Base-by-base conservation (phyloP, 2,329 filamentous ascomycete genomes). In the Sclerotinia trifoliorum region DNA sequence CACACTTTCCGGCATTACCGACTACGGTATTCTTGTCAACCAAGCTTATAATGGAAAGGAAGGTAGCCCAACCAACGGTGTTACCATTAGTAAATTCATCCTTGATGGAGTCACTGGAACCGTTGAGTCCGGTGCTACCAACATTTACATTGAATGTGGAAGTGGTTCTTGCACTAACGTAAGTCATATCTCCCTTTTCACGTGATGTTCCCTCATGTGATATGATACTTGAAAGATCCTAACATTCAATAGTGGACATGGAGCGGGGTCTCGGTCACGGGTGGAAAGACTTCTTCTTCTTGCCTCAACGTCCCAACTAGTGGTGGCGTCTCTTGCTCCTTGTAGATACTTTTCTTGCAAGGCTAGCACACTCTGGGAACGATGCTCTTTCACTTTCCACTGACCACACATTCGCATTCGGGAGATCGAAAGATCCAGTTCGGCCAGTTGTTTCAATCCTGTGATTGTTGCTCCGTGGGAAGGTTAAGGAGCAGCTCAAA, bases 121-220 rank as follows among this genome's bases (percentile, higher is more conserved):
- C 5, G 82, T 85, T 60, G 70, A 54, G n/a, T 69, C 62, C 0
- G 72, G 71, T 10, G 82, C 74, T 29, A 79, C 77, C 21, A 76
- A 83, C 62, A 76, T 85, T 71, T 83, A 83, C 72, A 83, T 87
- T 67, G 80, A 86, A 19, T 87, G 85, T 72, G 85, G 81, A 24
- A 77, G 75, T 52, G 83, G 82, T 44, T 79, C 80, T 66, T 85
- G 83, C 77, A 80, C 78, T 6, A 78, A 81, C 62, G 71, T 55
- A n/a, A 65, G 65, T 62, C 13, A 24, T 42, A 24, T 39, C 7
- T n/a, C 24, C 19, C 42, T 13, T n/a, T 13, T 3, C n/a, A 32
- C 60, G 15, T 10, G 13, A 39, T 39, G 13, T 39, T 13, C 10
- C 11, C 35, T 3, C n/a, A 42, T 49, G 15, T 10, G 13, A 48